These are phyloP conservation scores for Tranzscheliella williamsii DNA, from an alignment of 1,284 basidiomycete genomes.

Conservation along the genomic window DNA sequence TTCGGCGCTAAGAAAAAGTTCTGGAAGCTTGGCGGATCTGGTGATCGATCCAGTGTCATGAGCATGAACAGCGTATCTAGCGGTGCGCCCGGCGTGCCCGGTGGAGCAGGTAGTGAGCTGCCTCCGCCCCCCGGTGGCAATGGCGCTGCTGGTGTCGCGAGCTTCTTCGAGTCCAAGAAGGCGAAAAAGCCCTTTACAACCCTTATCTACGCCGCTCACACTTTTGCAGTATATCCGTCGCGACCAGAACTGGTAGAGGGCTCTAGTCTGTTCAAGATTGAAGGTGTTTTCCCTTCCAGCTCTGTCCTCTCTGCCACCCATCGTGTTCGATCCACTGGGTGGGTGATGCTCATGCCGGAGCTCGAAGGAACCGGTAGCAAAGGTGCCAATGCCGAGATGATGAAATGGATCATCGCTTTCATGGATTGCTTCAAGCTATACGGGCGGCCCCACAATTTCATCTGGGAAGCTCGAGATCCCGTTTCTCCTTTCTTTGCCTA, in stretches of 20 bases:
- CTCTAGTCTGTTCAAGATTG: constrained; percentile 58
- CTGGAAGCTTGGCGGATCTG: constrained; percentile 40
- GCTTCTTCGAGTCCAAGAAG: constrained; percentile 58
- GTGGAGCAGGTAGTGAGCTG: constrained; percentile 22
- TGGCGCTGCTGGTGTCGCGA: constrained; percentile 51
- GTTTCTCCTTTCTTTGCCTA: constrained; percentile 62
- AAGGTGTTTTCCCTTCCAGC: constrained; percentile 52
- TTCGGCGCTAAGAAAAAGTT: constrained; percentile 43
- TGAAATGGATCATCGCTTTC: constrained; percentile 82
- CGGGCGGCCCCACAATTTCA: constrained; percentile 48
- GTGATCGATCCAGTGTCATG: constrained; percentile 46
- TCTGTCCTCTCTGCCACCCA: constrained; percentile 67
- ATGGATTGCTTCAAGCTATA: constrained; percentile 61
- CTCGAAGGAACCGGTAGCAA: constrained; percentile 71
- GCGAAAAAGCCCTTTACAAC: constrained; percentile 56
- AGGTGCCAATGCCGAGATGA: constrained; percentile 72
- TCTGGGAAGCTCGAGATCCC: constrained; percentile 62
- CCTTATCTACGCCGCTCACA: constrained; percentile 52
- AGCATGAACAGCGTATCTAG: constrained; percentile 30
- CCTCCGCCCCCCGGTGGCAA: constrained; percentile 52
- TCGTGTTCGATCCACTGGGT: constrained; percentile 62
- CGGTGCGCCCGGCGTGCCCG: constrained; percentile 21
- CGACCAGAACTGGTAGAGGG: constrained; percentile 58
- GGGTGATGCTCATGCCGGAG: constrained; percentile 63
- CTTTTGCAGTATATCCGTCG: constrained; percentile 58